Percentiles rank a stretch among this genome's conserved stretches.
Evolutionary conservation across 2,329 filamentous ascomycete genomes (phyloP).

Genomic region (Ambrosiella xylebori): DNA sequence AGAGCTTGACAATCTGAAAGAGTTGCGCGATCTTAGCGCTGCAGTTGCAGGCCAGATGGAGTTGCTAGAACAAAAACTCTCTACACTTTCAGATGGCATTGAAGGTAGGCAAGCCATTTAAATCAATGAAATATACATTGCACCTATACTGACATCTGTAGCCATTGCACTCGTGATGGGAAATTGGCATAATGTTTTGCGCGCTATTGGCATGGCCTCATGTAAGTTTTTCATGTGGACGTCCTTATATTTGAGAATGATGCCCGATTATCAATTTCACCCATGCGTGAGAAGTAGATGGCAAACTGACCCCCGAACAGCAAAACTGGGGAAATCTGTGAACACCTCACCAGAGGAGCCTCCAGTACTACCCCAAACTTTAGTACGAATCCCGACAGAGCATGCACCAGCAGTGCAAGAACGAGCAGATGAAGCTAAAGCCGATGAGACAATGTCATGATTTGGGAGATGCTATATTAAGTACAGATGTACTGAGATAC

Average conservation of each 20-base stretch:
- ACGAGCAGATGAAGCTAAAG: constrained; percentile 35
- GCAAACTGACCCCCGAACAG: background rate
- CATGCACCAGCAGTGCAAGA: constrained; percentile 50
- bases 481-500: background rate
- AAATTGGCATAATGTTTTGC: constrained; percentile 77
- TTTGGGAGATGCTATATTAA: background rate
- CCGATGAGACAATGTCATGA: constrained; percentile 18
- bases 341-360: background rate
- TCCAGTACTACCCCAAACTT: constrained; percentile 48
- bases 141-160: constrained; percentile 19
- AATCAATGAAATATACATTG: background rate
- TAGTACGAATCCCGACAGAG: constrained; percentile 72
- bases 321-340: constrained; percentile 10
- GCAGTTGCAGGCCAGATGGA: constrained; percentile 71
- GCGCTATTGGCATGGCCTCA: constrained; percentile 74
- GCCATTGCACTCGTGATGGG: constrained; percentile 69
- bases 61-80: constrained; percentile 58
- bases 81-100: constrained; percentile 63
- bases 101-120: constrained; percentile 37
- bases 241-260: background rate
- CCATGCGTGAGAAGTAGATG: background rate
- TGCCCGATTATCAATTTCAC: background rate
- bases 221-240: constrained; percentile 30
- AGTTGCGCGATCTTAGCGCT: constrained; percentile 62
- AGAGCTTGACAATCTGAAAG: constrained; percentile 61